Evolutionary conservation across 192 early-diverging fungal species (phyloP), one percentile per base, ranked within the genome.

Genomic region (Spizellomyces punctatus): DNA sequence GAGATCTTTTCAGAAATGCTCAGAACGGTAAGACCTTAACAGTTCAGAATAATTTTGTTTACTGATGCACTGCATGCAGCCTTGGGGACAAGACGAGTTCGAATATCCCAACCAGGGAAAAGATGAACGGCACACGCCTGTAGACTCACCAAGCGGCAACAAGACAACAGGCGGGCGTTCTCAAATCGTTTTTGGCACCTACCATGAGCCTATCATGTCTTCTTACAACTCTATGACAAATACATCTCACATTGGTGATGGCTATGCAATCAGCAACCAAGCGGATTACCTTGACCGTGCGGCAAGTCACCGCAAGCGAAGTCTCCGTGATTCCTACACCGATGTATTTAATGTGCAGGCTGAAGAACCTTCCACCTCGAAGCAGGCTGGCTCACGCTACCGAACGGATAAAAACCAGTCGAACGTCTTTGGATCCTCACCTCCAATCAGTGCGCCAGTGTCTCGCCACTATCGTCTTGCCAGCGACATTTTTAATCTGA

Each of bases 181-280:
- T 22, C 59, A 61, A 22, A 61, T 61, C 59, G 22, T 61, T 61
- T 61, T 61, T 12, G 59, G 59, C 1, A 61, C 12, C 22, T 61
- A 61, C 22, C 59, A 61, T 36, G 59, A 61, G 36, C 59, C 59
- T 12, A 17, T n/a, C 59, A 12, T 12, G 17, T 61, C 59, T 16
- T 61, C 59, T 17, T 61, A 61, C 27, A 16, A 22, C 22, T 61
- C 59, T 12, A 61, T 61, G 59, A 61, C 59, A 16, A n/a, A 12
- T 12, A 61, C 16, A 1, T 36, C 59, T 12, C 50, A 54, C 50
- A 54, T 19, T 54, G 12, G 14, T 12, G 50, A 54, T 54, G 50
- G 50, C 12, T 36, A 36, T 36, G 27, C 27, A 3, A 3, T 36
- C 27, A 36, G 27, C 27, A 54, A 19, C 50, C 12, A 12, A 12